Evolutionary conservation across 805 yeast species (phyloP).

Genomic region (Kodamaea jinghongensis): DNA sequence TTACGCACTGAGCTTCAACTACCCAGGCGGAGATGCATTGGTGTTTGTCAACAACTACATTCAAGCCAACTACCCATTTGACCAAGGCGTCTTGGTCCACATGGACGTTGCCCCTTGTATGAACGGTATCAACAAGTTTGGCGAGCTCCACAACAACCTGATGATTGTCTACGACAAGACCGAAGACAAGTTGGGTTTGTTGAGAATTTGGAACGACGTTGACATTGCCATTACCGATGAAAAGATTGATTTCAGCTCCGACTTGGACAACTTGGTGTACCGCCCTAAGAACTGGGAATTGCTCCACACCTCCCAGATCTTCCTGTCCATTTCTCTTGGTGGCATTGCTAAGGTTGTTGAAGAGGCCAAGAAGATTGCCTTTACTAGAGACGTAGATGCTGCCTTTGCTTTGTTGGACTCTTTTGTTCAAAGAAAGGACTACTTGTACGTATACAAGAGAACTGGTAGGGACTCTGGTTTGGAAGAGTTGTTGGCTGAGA

Average conservation of each 20-base stretch:
- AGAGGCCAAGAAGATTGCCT: slow-evolving; percentile 12
- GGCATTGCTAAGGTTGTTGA: slow-evolving; percentile 5
- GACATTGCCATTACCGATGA: slow-evolving; percentile 29
- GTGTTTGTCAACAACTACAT: slow-evolving; percentile 46
- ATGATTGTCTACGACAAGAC: slow-evolving; percentile 67
- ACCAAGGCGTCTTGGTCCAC: slow-evolving; percentile 50
- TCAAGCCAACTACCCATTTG: slow-evolving; percentile 13
- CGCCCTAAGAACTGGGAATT: slow-evolving; percentile 21
- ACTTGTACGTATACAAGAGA: slow-evolving; percentile 30
- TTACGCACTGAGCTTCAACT: slow-evolving; percentile 67
- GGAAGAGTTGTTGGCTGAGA: slow-evolving; percentile 5
- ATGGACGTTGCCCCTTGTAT: slow-evolving; percentile 79
- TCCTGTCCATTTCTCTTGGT: slow-evolving; percentile 15
- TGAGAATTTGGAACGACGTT: slow-evolving; percentile 27
- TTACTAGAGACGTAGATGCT: slow-evolving; percentile 5
- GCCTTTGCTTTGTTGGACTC: slow-evolving; percentile 15
- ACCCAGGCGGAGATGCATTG: slow-evolving; percentile 87
- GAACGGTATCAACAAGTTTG: slow-evolving; percentile 82
- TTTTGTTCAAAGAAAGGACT: slow-evolving; percentile 20
- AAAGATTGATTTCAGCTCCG: slow-evolving; percentile 12
- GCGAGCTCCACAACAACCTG: slow-evolving; percentile 46
- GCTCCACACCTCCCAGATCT: slow-evolving; percentile 21
- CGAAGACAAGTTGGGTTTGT: slow-evolving; percentile 47
- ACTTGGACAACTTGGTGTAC: slow-evolving; percentile 9
- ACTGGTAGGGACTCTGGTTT: slow-evolving; percentile 13